Conservation (phyloP, 1,139 yeast genomes). For the Scheffersomyces cryptocercus region DNA sequence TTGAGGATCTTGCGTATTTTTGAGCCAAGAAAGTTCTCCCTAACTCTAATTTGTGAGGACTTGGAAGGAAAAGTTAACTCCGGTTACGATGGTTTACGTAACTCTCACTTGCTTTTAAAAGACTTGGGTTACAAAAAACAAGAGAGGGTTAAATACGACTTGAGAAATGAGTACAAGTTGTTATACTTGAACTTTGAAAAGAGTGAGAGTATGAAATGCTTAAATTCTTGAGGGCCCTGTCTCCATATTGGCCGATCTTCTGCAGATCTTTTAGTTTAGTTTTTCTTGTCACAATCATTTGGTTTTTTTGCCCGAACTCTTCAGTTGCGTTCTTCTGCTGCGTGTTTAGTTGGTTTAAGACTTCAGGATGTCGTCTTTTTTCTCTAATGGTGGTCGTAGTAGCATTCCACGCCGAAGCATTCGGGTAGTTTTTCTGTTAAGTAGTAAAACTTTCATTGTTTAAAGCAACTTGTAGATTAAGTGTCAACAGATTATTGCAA, state of each 20-base stretch:
- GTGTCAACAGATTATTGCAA: too few species aligned
- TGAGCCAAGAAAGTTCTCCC: conserved; percentile 74
- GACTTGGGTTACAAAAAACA: conserved; percentile 57
- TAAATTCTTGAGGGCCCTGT: too few species aligned
- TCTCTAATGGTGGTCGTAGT: conserved; percentile 1
- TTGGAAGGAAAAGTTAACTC: conserved; percentile 16
- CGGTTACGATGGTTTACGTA: conserved; percentile 30
- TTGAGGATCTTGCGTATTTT: conserved; percentile 62
- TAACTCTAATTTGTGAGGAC: conserved; percentile 60
- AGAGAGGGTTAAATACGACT: conserved; percentile 73
- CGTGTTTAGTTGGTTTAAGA: conserved; percentile 1
- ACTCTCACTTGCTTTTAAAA: conserved; percentile 35
- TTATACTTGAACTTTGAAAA: conserved; percentile 49
- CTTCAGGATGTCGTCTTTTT: neutral
- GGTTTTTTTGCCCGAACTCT: neutral
- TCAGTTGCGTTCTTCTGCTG: too few species aligned
- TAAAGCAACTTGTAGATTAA: too few species aligned
- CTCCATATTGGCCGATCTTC: too few species aligned
- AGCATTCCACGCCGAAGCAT: too few species aligned
- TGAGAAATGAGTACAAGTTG: conserved; percentile 49
- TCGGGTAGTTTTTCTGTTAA: too few species aligned
- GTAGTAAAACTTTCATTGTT: too few species aligned
- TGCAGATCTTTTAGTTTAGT: neutral
- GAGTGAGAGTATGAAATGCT: neutral
- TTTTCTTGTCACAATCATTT: neutral